Evolutionary conservation across 768 basidiomycete species (phyloP).

Genomic region (Boletus subcaerulescens): DNA sequence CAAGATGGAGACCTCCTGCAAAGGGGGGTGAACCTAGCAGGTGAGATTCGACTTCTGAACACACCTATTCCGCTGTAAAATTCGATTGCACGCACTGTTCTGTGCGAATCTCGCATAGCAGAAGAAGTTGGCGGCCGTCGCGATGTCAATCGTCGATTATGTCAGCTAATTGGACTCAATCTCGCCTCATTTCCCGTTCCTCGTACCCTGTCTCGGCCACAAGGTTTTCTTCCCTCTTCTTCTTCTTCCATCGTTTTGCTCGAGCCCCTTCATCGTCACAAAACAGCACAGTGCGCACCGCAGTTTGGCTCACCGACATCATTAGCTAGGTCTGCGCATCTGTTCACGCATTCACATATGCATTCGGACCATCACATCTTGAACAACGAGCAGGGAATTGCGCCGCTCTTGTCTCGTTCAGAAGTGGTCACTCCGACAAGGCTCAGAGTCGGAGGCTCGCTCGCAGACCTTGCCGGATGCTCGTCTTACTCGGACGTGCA

Average conservation of each 20-base stretch:
- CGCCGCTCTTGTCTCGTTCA: slow-evolving; percentile 4
- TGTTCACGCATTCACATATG: slow-evolving; percentile 8
- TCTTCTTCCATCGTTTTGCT: slow-evolving; percentile 1
- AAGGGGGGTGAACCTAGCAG: neutral
- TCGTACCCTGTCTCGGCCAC: neutral
- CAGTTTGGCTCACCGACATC: neutral
- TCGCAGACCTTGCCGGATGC: slow-evolving; percentile 15
- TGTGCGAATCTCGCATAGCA: slow-evolving; percentile 2
- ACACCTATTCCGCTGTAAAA: slow-evolving; percentile 82
- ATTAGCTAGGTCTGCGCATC: neutral
- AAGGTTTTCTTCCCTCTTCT: slow-evolving; percentile 1
- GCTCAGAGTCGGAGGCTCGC: slow-evolving; percentile 2
- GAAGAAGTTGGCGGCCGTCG: neutral
- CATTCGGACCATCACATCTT: slow-evolving; percentile 3
- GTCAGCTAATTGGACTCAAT: slow-evolving; percentile 18
- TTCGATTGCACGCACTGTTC: slow-evolving; percentile 39
- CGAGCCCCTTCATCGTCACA: neutral
- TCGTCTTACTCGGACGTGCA: slow-evolving; percentile 14
- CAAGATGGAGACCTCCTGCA: slow-evolving; percentile 70
- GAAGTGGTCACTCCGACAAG: slow-evolving; percentile 12
- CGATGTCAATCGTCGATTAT: slow-evolving; percentile 16
- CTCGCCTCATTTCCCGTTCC: slow-evolving; percentile 13
- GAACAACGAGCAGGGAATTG: neutral
- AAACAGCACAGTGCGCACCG: neutral
- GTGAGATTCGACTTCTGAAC: slow-evolving; percentile 1